Evolutionary conservation across 2,329 filamentous ascomycete genomes (phyloP), one percentile per base, ranked within the genome.

Genomic region (Xylariaceae sp.): DNA sequence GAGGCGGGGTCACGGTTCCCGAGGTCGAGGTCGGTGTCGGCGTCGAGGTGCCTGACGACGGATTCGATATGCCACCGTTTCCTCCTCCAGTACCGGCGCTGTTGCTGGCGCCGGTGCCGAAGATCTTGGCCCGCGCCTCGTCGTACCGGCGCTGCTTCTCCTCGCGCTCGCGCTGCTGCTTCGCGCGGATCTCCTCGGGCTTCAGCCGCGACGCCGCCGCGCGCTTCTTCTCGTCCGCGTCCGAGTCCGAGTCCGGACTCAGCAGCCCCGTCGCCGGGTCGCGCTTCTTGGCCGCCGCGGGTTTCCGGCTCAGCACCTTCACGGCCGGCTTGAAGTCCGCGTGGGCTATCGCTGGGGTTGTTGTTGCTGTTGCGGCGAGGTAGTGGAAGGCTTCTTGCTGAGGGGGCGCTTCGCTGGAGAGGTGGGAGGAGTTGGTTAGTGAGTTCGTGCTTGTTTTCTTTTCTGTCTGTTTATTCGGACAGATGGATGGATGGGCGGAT

Each of bases 91-190:
- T 40, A 18, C 20, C 42, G n/a, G 44, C 26, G n/a, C 23, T 32
- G 20, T 32, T 26, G 20, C 40, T 18, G 43, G 20, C 51, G 12
- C 40, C 45, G 18, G 56, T 65, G 19, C 92, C 92, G 73, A 97
- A 93, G 52, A 97, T 88, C 71, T 92, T 89, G 66, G 93, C 91
- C 26, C 93, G 83, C 5, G 88, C 90, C 76, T 96, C 92, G 59
- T 96, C 90, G 71, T 97, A 97, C 58, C 89, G 89, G 54, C 87
- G 87, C 77, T 96, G 90, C 77, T 95, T 96, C 76, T 96, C 92
- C 69, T 96, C 92, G 9, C 87, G 84, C 65, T 96, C 91, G 47
- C 84, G 82, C 70, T 91, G 86, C 50, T 93, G 90, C 68, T 89
- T 89, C 20, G 86, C 84, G 59, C 89, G 86, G 32, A 92, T 83